These are phyloP conservation scores for Pisolithus orientalis DNA, from an alignment of 768 basidiomycete species.

Conservation along the genomic window DNA sequence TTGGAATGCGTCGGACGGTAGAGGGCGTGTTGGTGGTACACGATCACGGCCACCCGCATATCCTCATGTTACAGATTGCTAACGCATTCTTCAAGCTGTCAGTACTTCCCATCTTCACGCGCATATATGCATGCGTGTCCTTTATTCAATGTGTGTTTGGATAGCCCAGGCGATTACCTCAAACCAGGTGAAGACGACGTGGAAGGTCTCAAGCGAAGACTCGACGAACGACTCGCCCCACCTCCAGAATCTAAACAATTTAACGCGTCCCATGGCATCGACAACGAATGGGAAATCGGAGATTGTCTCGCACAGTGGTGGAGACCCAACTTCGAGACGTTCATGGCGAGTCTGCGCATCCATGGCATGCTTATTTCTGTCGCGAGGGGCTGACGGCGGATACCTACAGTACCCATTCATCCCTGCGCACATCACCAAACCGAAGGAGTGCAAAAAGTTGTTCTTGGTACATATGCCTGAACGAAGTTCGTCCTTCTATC, in stretches of 20 bases:
- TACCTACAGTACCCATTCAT: constrained; percentile 77
- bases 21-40: constrained; percentile 78
- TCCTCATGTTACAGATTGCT: constrained; percentile 96
- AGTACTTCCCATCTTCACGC: constrained; percentile 24
- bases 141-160: not conserved
- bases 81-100: constrained; percentile 99
- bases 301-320: constrained; percentile 99
- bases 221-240: constrained; percentile 87
- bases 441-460: constrained; percentile 96
- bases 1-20: constrained; percentile 93
- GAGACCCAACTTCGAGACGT: constrained; percentile 97
- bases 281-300: constrained; percentile 93
- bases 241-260: constrained; percentile 69
- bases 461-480: constrained; percentile 96
- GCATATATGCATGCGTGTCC: not conserved
- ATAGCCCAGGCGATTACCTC: constrained; percentile 95
- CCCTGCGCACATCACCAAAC: constrained; percentile 93
- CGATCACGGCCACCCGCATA: constrained; percentile 96
- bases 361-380: not conserved
- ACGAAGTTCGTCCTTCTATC: constrained; percentile 54
- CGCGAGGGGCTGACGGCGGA: not conserved
- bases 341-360: constrained; percentile 65
- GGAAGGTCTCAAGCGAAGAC: constrained; percentile 80
- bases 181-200: constrained; percentile 93
- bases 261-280: constrained; percentile 67